Evolutionary conservation across 2,329 filamentous ascomycete genomes (phyloP).

Genomic region (Rutstroemia sp.): DNA sequence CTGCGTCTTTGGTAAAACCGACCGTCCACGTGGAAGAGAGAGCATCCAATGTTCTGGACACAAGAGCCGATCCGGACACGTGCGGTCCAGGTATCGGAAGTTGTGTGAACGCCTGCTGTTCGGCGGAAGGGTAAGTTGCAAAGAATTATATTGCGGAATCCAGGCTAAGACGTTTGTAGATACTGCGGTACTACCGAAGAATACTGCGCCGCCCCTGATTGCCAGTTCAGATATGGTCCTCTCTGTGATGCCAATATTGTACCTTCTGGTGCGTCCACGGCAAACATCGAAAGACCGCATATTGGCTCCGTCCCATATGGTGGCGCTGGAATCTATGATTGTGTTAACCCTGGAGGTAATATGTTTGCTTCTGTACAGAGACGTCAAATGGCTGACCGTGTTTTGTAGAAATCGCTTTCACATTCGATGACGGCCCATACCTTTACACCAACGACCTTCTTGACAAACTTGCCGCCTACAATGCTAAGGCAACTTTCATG

Average conservation of each 20-base stretch:
- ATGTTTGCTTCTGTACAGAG: background rate
- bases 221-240: slow-evolving; percentile 53
- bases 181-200: slow-evolving; percentile 29
- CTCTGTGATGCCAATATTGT: slow-evolving; percentile 50
- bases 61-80: slow-evolving; percentile 15
- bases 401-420: slow-evolving; percentile 49
- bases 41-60: background rate
- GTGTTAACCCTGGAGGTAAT: slow-evolving; percentile 41
- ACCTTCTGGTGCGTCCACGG: slow-evolving; percentile 49
- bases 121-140: slow-evolving; percentile 19
- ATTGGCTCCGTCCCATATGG: slow-evolving; percentile 50
- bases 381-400: background rate
- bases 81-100: slow-evolving; percentile 24
- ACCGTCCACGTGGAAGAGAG: slow-evolving; percentile 7
- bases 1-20: slow-evolving; percentile 2
- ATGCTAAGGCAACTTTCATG: slow-evolving; percentile 56
- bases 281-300: slow-evolving; percentile 40
- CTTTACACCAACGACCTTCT: slow-evolving; percentile 45
- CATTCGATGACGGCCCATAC: slow-evolving; percentile 61
- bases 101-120: slow-evolving; percentile 24
- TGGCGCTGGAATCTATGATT: slow-evolving; percentile 48
- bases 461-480: slow-evolving; percentile 50
- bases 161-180: slow-evolving; percentile 6
- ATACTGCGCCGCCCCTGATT: slow-evolving; percentile 55
- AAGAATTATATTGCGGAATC: background rate